A percentile compares a stretch with the other conserved stretches of the same genome.
Conservation (phyloP, 2,329 filamentous ascomycete species). For the Claviceps purpurea region DNA sequence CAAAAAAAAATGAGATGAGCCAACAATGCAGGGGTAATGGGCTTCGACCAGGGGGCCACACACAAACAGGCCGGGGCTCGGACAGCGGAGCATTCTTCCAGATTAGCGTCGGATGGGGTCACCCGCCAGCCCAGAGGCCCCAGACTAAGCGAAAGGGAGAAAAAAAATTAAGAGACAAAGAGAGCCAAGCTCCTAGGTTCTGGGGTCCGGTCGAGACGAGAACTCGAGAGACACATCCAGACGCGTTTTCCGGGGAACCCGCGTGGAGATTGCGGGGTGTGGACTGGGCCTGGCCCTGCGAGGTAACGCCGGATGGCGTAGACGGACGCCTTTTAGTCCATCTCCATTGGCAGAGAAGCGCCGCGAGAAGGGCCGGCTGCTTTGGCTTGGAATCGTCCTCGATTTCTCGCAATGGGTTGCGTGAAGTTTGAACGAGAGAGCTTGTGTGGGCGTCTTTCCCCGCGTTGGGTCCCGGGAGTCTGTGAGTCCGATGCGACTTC, state of each 20-base stretch:
- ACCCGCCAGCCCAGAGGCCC: neutral
- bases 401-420: neutral
- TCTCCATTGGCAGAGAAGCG: conserved; percentile 17
- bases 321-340: conserved; percentile 4
- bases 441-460: no score
- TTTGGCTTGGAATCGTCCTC: neutral
- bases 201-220: no score
- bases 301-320: conserved; percentile 17
- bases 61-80: no score
- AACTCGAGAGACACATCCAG: conserved; percentile 1
- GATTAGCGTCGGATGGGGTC: neutral
- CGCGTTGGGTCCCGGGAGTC: no score
- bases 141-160: neutral
- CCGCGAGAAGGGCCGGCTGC: conserved; percentile 20
- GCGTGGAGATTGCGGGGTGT: conserved; percentile 8
- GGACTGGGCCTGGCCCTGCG: conserved; percentile 13
- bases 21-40: conserved; percentile 1
- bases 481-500: no score
- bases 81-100: conserved; percentile 1
- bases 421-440: neutral
- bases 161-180: neutral
- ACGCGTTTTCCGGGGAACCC: conserved; percentile 18
- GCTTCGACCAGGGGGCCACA: no score
- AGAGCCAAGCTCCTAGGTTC: no score
- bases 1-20: neutral